Conservation (phyloP, 1,139 yeast genomes). For the Sugiyamaella xylanicola region DNA sequence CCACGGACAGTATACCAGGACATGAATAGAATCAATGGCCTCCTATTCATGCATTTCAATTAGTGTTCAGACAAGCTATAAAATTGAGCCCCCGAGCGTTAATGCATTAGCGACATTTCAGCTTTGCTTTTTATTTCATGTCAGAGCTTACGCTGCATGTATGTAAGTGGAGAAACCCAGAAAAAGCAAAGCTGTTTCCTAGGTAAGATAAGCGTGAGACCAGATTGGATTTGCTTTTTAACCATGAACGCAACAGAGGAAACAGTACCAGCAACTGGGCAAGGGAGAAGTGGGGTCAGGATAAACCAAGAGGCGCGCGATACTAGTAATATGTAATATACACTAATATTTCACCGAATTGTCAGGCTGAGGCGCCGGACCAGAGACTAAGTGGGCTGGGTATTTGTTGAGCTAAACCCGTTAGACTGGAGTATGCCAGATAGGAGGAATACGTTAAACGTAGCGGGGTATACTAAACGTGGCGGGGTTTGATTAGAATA, state of each 20-base stretch:
- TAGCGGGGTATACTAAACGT: not conserved
- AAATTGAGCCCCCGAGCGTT: not conserved
- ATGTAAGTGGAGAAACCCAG: not conserved
- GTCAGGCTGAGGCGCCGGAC: not conserved
- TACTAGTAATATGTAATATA: no score
- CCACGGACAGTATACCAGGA: not conserved
- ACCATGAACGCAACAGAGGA: not conserved
- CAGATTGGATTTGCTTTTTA: not conserved
- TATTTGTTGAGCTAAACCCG: not conserved
- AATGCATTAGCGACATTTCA: not conserved
- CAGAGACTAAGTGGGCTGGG: not conserved
- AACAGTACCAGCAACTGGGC: not conserved
- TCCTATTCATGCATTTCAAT: not conserved
- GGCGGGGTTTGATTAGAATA: not conserved
- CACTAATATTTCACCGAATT: no score
- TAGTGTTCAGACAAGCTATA: not conserved
- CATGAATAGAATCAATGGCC: not conserved
- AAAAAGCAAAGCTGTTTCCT: not conserved
- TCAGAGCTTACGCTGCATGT: not conserved
- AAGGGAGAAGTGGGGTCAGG: not conserved
- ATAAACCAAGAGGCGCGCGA: no score
- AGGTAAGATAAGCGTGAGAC: not conserved
- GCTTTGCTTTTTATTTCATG: not conserved
- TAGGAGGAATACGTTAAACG: not conserved
- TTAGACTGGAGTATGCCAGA: not conserved